phyloP scores from a whole-genome alignment of 139 green algal genomes.

The Diplosphaera chodatii region DNA sequence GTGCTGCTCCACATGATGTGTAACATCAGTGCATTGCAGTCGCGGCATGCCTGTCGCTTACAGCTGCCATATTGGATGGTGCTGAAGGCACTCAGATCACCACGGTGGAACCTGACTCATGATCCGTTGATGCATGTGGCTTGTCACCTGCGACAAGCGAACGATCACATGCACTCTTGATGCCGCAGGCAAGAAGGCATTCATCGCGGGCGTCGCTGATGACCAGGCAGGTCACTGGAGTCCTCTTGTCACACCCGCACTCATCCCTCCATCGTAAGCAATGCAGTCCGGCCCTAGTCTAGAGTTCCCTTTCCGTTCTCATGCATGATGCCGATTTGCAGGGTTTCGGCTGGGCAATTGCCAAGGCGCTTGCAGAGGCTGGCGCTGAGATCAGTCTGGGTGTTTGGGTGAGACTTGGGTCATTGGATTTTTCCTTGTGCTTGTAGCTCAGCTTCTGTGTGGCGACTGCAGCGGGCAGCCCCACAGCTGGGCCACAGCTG shows the following conservation, averaged over 20 bases:
- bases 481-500: too few relatives aligned
- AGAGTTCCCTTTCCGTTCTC: too few relatives aligned
- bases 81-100: background rate
- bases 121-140: background rate
- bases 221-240: conserved; percentile 68
- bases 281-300: too few relatives aligned
- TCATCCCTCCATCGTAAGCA: too few relatives aligned
- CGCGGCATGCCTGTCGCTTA: background rate
- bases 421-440: too few relatives aligned
- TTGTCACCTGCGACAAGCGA: background rate
- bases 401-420: conserved; percentile 81
- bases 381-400: conserved; percentile 93
- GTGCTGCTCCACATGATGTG: background rate
- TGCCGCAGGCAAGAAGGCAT: conserved; percentile 90
- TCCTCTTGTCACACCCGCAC: background rate
- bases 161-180: background rate
- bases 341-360: conserved; percentile 95
- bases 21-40: background rate
- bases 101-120: too few relatives aligned
- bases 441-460: too few relatives aligned
- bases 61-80: background rate
- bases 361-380: conserved; percentile 89
- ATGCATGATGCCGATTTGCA: conserved; percentile 24
- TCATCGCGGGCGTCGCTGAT: conserved; percentile 97
- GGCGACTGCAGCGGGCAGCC: too few relatives aligned